Base-by-base conservation (phyloP, 2,329 filamentous ascomycete genomes). In the Onygenales sp. region DNA sequence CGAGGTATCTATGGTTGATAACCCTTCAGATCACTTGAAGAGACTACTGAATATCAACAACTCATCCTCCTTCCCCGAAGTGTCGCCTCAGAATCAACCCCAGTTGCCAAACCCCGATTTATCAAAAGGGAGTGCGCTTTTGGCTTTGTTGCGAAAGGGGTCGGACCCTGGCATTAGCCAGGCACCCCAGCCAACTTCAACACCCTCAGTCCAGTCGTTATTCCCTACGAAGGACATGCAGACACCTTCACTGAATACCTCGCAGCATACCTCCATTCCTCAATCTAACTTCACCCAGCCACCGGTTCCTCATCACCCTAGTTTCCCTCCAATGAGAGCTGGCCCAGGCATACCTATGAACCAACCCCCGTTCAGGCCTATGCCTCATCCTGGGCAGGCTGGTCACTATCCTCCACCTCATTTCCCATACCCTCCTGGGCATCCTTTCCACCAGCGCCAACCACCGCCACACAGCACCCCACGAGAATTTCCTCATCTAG, bases 181-280 rank as follows among this genome's bases (percentile, higher is more conserved):
- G 40, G 52, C 51, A 36, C 45, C 50, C 55, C 66, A 64, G 52
- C 62, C 67, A 55, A 76, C 74, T 42, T 75, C 76, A 49, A 81
- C 79, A 4, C 78, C 81, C 7, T 65, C 80, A 34, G 80, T 85
- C 11, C 78, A 82, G 56, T 72, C 74, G 14, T 68, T 74, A 49
- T 64, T 67, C 4, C 74, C 78, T 31, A 11, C 34, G 7, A 31
- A 49, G 14, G 34, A 31, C 46, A n/a, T 49, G 13, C 7, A 27
- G 11, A 17, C 9, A 4, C 46, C 34, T 4, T 31, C 14, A 40
- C 17, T 1, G 21, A 27, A 27, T 27, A 27, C 21, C 21, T 27
- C 21, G 7, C 46, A 37, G 14, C 34, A 49, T n/a, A 31, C n/a
- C 8, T 3, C 10, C 13, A n/a, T 49, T 27, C 14, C 46, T 49